Evolutionary conservation across 1,284 basidiomycete species (phyloP).

Genomic region (Sporisorium reilianum): DNA sequence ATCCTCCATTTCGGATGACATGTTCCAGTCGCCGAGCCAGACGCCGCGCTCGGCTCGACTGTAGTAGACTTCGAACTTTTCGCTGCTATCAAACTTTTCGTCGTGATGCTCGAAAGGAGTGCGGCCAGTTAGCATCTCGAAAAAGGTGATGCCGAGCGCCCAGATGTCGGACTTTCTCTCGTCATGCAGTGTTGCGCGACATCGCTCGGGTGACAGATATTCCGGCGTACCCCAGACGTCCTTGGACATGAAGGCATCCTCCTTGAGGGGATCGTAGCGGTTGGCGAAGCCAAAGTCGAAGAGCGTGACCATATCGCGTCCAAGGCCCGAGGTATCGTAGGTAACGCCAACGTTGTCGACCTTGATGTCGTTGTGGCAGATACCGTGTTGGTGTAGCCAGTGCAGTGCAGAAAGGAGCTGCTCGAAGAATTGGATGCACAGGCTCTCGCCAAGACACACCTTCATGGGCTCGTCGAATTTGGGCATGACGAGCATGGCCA

Average conservation of each 20-base stretch:
- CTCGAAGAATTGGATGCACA: constrained; percentile 53
- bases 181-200: constrained; percentile 50
- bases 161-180: constrained; percentile 59
- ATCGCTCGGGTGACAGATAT: constrained; percentile 60
- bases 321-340: constrained; percentile 42
- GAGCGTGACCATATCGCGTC: constrained; percentile 29
- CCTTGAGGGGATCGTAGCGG: constrained; percentile 43
- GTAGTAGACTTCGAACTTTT: constrained; percentile 58
- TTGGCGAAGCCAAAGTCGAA: constrained; percentile 63
- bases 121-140: constrained; percentile 60
- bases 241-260: constrained; percentile 44
- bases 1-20: constrained; percentile 45
- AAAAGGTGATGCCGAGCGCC: constrained; percentile 62
- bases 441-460: constrained; percentile 50
- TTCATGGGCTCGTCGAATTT: constrained; percentile 60
- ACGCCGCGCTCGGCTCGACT: constrained; percentile 39
- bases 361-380: constrained; percentile 64
- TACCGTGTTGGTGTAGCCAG: constrained; percentile 57
- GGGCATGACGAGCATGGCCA: constrained; percentile 59
- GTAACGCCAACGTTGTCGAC: constrained; percentile 56
- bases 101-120: constrained; percentile 60
- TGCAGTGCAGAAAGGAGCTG: constrained; percentile 51
- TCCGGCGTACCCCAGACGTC: constrained; percentile 59
- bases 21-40: constrained; percentile 53
- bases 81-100: constrained; percentile 50